phyloP scores from a whole-genome alignment of 2,329 filamentous ascomycete species.

The Catunica adiposa region DNA sequence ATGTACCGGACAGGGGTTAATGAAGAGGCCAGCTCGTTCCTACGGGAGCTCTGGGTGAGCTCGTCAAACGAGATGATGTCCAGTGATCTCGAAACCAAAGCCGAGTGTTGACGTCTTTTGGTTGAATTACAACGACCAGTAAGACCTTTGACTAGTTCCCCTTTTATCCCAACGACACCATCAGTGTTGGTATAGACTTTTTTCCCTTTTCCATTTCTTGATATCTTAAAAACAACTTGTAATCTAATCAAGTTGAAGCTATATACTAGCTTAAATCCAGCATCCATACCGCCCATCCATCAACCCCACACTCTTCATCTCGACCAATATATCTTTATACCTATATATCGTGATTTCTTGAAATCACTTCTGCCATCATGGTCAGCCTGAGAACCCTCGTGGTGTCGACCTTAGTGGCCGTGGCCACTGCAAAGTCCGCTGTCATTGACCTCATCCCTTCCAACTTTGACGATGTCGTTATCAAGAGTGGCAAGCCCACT shows the following conservation, averaged over 20 bases:
- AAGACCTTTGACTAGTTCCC: not conserved
- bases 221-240: not conserved
- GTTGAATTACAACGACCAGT: not conserved
- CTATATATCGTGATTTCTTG: no score
- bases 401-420: conserved; percentile 37
- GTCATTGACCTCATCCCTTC: conserved; percentile 77
- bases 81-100: conserved; percentile 3
- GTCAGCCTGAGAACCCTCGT: conserved; percentile 44
- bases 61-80: not conserved
- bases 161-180: not conserved
- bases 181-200: not conserved
- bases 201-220: not conserved
- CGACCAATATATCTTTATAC: not conserved
- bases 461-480: conserved; percentile 83
- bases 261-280: not conserved
- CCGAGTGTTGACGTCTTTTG: not conserved
- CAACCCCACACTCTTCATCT: not conserved
- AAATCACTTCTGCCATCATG: conserved; percentile 23
- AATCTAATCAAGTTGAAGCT: not conserved
- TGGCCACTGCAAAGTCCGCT: conserved; percentile 54
- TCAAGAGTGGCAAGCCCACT: conserved; percentile 84
- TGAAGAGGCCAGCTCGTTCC: conserved; percentile 15
- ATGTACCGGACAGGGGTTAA: conserved; percentile 1
- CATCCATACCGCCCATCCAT: not conserved
- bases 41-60: conserved; percentile 5